phyloP scores from a whole-genome alignment of 208 protist genomes.

The Dictyostelium gargantuum region DNA sequence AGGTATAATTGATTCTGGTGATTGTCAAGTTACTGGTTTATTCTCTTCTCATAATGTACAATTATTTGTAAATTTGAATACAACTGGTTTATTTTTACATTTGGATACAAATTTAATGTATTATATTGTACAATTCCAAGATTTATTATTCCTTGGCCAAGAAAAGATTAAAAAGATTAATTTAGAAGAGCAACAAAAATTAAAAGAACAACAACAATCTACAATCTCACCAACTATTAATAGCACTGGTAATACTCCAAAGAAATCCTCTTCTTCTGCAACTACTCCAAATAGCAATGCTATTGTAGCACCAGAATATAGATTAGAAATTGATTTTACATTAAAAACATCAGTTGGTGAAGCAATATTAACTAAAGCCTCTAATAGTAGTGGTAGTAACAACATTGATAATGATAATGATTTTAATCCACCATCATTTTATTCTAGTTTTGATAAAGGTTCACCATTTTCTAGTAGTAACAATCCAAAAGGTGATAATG shows the following conservation, averaged over 20 bases:
- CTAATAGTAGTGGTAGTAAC: no score
- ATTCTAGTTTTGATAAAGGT: background rate
- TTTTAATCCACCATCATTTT: background rate
- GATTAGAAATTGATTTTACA: conserved; percentile 58
- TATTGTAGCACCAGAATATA: background rate
- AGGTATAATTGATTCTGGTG: conserved; percentile 31
- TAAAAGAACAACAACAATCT: background rate
- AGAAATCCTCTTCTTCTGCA: background rate
- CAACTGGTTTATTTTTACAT: conserved; percentile 52
- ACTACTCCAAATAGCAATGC: background rate
- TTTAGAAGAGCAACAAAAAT: conserved; percentile 5
- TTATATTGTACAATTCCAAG: conserved; percentile 53
- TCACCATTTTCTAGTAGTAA: background rate
- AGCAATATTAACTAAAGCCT: background rate
- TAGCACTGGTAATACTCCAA: background rate
- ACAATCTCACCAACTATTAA: background rate
- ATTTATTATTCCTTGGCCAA: conserved; percentile 29
- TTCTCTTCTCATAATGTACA: background rate
- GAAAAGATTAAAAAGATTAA: conserved; percentile 47
- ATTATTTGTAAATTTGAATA: conserved; percentile 33
- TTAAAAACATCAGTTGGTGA: conserved; percentile 29
- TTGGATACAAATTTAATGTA: conserved; percentile 54
- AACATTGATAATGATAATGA: background rate
- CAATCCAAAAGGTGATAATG: background rate
- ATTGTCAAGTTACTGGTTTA: conserved; percentile 33